Percentiles rank a stretch among this genome's conserved stretches.
Evolutionary conservation across 2,329 filamentous ascomycete genomes (phyloP).

Genomic region (Fusarium xylarioides): DNA sequence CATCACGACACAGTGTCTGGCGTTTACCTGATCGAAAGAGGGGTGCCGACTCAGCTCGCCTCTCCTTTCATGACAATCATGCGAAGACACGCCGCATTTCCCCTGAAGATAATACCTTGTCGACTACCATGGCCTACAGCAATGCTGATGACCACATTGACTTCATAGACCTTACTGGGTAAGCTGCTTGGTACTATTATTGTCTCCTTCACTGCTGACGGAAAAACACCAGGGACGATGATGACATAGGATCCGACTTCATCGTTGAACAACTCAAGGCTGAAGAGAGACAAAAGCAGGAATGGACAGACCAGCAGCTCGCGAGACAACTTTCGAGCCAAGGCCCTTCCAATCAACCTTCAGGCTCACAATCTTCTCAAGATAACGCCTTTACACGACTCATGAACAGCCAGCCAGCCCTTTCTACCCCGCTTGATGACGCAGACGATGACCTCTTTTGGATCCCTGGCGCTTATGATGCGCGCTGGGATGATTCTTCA

Average conservation of each 20-base stretch:
- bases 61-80: constrained; percentile 15
- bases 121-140: neutral
- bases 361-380: constrained; percentile 1
- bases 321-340: constrained; percentile 43
- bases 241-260: constrained; percentile 37
- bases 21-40: constrained; percentile 46
- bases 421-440: constrained; percentile 1
- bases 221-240: constrained; percentile 45
- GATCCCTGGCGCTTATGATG: constrained; percentile 37
- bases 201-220: constrained; percentile 1
- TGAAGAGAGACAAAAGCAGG: constrained; percentile 46
- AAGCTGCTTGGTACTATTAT: constrained; percentile 17
- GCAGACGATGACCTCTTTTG: neutral
- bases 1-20: constrained; percentile 7
- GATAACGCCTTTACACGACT: constrained; percentile 42
- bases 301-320: constrained; percentile 42
- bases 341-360: constrained; percentile 7
- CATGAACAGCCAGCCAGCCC: constrained; percentile 43
- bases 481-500: constrained; percentile 28
- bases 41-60: constrained; percentile 30
- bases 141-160: constrained; percentile 32
- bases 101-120: constrained; percentile 25
- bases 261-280: constrained; percentile 49
- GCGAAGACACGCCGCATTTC: constrained; percentile 50
- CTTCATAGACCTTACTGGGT: constrained; percentile 57